Evolutionary conservation across 495 filamentous ascomycete genomes (phyloP).

Genomic region (Viridothelium virens): DNA sequence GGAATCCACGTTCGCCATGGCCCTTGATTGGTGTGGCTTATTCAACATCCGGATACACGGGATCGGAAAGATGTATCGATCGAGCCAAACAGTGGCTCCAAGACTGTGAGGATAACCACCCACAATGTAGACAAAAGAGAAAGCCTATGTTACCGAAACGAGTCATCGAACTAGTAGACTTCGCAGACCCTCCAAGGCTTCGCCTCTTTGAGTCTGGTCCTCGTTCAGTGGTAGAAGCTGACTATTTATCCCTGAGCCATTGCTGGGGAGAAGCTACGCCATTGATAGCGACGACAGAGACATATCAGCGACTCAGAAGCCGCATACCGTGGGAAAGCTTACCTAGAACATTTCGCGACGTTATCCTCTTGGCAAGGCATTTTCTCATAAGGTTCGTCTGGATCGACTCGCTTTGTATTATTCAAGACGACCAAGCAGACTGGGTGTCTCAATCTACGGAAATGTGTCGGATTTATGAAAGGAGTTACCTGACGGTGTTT

Average conservation of each 20-base stretch:
- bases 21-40: not conserved
- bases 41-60: not conserved
- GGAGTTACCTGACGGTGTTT: not conserved
- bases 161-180: not conserved
- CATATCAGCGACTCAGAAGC: not conserved
- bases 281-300: not conserved
- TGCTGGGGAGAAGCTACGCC: not conserved
- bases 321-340: not conserved
- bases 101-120: not conserved
- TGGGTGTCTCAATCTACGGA: not conserved
- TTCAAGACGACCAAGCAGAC: not conserved
- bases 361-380: not conserved
- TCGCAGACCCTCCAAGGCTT: not conserved
- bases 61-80: not conserved
- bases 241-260: not conserved
- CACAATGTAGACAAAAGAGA: not conserved
- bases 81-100: not conserved
- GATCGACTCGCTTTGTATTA: not conserved
- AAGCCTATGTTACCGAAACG: not conserved
- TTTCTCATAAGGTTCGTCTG: not conserved
- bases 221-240: not conserved
- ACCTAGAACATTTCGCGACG: not conserved
- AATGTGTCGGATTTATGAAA: not conserved
- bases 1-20: not conserved
- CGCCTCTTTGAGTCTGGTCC: not conserved